phyloP scores from a whole-genome alignment of 2,329 filamentous ascomycete genomes.

The Cladosporium sp. region DNA sequence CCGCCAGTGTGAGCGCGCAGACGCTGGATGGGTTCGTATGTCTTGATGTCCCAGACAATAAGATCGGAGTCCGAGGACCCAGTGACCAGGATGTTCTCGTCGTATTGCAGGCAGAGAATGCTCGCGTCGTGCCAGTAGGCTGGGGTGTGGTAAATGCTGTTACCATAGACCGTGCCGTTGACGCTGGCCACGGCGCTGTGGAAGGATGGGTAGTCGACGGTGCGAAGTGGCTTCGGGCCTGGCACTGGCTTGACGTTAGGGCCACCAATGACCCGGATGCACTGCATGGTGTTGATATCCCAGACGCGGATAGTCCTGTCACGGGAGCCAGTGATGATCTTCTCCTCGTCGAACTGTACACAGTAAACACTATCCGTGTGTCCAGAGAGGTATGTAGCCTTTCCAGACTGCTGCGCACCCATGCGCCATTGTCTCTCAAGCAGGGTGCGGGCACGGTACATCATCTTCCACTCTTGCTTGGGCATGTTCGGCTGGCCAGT shows the following conservation, averaged over 20 bases:
- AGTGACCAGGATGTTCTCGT: constrained; percentile 86
- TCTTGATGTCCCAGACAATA: constrained; percentile 81
- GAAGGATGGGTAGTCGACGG: constrained; percentile 36
- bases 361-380: constrained; percentile 97
- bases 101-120: constrained; percentile 91
- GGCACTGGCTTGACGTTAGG: constrained; percentile 54
- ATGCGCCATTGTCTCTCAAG: constrained; percentile 68
- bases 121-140: constrained; percentile 74
- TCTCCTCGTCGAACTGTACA: constrained; percentile 94
- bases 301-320: constrained; percentile 94
- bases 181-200: constrained; percentile 36
- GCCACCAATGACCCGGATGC: constrained; percentile 74
- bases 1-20: constrained; percentile 76
- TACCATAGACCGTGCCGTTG: constrained; percentile 42
- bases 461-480: constrained; percentile 74
- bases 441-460: constrained; percentile 70
- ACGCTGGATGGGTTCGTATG: constrained; percentile 73
- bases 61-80: constrained; percentile 89
- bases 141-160: constrained; percentile 42
- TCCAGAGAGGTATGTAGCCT: constrained; percentile 82
- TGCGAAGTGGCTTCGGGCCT: constrained; percentile 38
- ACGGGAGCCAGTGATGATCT: constrained; percentile 93
- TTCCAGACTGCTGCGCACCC: constrained; percentile 62
- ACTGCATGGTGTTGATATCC: constrained; percentile 86
- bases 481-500: constrained; percentile 44